phyloP scores from a whole-genome alignment of 768 basidiomycete species.

The Gymnopilus junonius region DNA sequence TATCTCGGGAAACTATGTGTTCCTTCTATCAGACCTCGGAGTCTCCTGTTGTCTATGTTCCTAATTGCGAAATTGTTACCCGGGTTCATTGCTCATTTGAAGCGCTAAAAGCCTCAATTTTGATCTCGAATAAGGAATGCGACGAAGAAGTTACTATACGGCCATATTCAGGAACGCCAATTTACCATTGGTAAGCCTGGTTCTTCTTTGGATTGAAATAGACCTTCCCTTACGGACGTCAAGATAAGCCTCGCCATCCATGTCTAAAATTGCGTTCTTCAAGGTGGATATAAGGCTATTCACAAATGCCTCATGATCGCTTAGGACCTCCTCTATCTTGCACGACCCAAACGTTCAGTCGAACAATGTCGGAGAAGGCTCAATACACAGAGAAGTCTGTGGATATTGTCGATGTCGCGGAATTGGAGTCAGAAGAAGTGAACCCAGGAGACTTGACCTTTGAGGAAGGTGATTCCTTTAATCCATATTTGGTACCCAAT shows the following conservation, averaged over 20 bases:
- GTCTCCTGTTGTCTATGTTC: too few species aligned
- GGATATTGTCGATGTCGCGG: neutral
- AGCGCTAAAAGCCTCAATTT: neutral
- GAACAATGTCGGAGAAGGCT: neutral
- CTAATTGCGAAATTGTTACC: too few species aligned
- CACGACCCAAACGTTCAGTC: neutral
- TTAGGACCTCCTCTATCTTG: neutral
- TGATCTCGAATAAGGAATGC: too few species aligned
- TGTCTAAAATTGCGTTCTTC: neutral
- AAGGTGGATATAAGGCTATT: neutral
- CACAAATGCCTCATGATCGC: neutral
- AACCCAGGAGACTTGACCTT: constrained; percentile 50
- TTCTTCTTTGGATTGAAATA: neutral
- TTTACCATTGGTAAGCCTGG: neutral
- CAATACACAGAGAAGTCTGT: neutral
- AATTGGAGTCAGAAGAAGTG: neutral
- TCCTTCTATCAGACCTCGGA: too few species aligned
- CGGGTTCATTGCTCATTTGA: too few species aligned
- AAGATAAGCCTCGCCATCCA: neutral
- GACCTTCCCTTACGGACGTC: neutral
- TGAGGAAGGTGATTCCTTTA: constrained; percentile 47
- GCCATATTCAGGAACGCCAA: neutral
- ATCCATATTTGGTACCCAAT: neutral
- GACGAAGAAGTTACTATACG: neutral
- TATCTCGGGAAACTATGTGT: too few species aligned